Conservation (phyloP, 176 grass and related monocot species). For the Canna indica region DNA sequence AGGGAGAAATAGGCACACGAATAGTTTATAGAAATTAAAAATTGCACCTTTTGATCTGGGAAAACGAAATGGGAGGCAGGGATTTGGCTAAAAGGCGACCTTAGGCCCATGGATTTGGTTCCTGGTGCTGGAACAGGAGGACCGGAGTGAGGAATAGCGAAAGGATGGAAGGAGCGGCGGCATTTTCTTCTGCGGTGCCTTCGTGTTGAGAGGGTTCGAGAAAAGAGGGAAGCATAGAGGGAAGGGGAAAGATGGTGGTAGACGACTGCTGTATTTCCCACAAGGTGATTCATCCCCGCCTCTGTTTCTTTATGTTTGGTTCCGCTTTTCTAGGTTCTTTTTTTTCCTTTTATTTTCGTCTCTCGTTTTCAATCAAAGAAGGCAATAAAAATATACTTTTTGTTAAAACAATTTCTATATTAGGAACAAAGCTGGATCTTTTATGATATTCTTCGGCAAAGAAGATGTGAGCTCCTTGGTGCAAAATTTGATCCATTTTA, state of each 20-base stretch:
- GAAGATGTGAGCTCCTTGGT: not conserved
- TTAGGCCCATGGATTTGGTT: not conserved
- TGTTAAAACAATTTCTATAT: not conserved
- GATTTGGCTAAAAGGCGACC: not conserved
- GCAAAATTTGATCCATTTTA: not conserved
- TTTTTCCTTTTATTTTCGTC: not conserved
- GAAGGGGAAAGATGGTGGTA: slow-evolving; percentile 1
- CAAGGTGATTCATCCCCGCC: not conserved
- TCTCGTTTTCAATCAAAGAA: not conserved
- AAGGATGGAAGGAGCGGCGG: not conserved
- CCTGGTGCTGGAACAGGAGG: not conserved
- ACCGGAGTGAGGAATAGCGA: not conserved
- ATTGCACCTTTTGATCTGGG: not conserved
- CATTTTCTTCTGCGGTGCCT: not conserved
- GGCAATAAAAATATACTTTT: not conserved
- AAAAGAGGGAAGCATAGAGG: not conserved
- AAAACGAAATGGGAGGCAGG: not conserved
- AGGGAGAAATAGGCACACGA: not conserved
- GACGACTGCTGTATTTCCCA: slow-evolving; percentile 1
- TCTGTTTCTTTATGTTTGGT: not conserved
- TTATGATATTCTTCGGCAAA: not conserved
- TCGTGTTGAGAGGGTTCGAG: not conserved
- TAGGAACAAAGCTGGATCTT: not conserved
- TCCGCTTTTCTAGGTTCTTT: not conserved
- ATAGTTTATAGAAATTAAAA: not conserved